Conservation (phyloP, 2,329 filamentous ascomycete species). For the Apiospora hydei region DNA sequence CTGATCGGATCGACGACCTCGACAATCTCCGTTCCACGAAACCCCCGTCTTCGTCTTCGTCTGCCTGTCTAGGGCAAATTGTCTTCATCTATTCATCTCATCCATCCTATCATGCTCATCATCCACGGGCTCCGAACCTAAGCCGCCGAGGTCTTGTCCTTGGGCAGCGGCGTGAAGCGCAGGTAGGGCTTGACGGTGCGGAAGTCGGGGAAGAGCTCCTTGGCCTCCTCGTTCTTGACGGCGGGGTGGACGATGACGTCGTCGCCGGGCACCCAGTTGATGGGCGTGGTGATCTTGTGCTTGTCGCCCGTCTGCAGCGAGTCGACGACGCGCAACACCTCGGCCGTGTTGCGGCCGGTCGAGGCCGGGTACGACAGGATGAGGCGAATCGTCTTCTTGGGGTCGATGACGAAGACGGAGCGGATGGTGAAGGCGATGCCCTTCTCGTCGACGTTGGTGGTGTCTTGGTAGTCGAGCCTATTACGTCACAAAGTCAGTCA, state of each 20-base stretch:
- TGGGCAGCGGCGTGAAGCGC: slow-evolving; percentile 72
- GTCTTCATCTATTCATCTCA: background rate
- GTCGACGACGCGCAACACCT: slow-evolving; percentile 81
- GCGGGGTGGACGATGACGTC: slow-evolving; percentile 91
- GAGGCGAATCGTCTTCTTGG: slow-evolving; percentile 89
- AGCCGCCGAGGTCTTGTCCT: slow-evolving; percentile 54
- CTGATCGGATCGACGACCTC: slow-evolving; percentile 13
- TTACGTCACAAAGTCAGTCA: background rate
- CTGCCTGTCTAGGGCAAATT: background rate
- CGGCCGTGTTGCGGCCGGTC: slow-evolving; percentile 82
- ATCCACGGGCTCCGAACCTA: slow-evolving; percentile 30
- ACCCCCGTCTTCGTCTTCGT: background rate
- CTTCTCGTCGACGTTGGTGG: slow-evolving; percentile 81
- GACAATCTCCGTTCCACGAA: slow-evolving; percentile 18
- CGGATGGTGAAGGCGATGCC: slow-evolving; percentile 93
- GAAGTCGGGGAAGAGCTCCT: slow-evolving; percentile 84
- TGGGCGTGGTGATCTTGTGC: slow-evolving; percentile 86
- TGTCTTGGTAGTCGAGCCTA: slow-evolving; percentile 80
- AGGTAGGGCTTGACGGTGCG: slow-evolving; percentile 75
- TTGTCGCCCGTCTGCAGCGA: slow-evolving; percentile 85
- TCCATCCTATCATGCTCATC: background rate
- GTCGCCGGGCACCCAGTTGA: slow-evolving; percentile 88
- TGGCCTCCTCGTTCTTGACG: slow-evolving; percentile 84
- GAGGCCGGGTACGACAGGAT: slow-evolving; percentile 93
- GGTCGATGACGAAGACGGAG: slow-evolving; percentile 94